A percentile compares a stretch with the other conserved stretches of the same genome.
phyloP scores from a whole-genome alignment of 2,329 filamentous ascomycete species.

The Fusarium heterosporum region DNA sequence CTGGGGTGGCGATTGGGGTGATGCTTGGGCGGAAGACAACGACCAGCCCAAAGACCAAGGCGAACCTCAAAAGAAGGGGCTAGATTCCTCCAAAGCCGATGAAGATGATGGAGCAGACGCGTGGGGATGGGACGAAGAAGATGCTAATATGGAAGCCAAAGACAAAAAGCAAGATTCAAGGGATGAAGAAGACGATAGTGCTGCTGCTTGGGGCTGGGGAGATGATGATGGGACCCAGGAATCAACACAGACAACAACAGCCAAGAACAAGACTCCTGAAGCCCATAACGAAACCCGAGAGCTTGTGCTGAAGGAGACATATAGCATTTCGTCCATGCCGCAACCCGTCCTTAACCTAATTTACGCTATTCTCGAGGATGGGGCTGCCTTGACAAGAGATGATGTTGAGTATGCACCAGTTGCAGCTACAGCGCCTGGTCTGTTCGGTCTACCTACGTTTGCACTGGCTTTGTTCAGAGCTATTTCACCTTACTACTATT shows the following conservation, averaged over 20 bases:
- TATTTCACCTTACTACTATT: conserved; percentile 79
- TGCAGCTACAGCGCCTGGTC: conserved; percentile 72
- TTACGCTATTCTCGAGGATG: conserved; percentile 69
- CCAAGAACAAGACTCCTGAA: conserved; percentile 30
- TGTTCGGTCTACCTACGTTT: conserved; percentile 79
- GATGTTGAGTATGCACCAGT: conserved; percentile 68
- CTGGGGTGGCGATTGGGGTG: conserved; percentile 82
- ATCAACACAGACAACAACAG: conserved; percentile 32
- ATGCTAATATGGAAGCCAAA: conserved; percentile 46
- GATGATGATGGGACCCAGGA: conserved; percentile 66
- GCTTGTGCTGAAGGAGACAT: conserved; percentile 84
- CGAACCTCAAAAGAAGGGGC: conserved; percentile 26
- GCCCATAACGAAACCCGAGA: conserved; percentile 63
- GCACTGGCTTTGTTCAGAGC: conserved; percentile 83
- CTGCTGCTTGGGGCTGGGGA: conserved; percentile 89
- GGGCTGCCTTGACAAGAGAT: conserved; percentile 67
- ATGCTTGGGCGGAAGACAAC: conserved; percentile 81
- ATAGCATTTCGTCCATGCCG: conserved; percentile 89
- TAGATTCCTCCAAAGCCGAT: conserved; percentile 32
- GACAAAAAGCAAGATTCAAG: conserved; percentile 24
- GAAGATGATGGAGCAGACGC: conserved; percentile 70
- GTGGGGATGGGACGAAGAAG: conserved; percentile 86
- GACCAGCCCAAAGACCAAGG: conserved; percentile 51
- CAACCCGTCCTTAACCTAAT: conserved; percentile 79
- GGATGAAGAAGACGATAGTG: conserved; percentile 61